Base-by-base conservation (phyloP, 345 rosid species). In the Bruguiera sexangula region DNA sequence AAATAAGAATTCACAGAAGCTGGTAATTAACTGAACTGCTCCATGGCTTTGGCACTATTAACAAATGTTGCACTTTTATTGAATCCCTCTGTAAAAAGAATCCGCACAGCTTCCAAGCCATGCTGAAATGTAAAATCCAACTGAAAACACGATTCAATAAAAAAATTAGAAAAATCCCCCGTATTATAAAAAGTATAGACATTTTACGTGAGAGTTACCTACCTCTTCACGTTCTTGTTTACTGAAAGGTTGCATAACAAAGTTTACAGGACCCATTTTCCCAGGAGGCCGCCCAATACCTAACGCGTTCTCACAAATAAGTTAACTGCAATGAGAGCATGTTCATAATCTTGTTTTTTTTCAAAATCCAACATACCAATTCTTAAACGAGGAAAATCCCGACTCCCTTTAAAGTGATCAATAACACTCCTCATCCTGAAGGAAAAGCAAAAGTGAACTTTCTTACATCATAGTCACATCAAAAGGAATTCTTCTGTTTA, bases 241-340 rank as follows among this genome's bases (percentile, higher is more conserved):
- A 43, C 62, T 84, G 79, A 95, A 92, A 27, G 89, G 85, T 16
- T 87, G 87, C 34, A 95, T 84, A 67, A 95, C 99, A 73, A 81
- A 89, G 75, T 68, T 87, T 22, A 73, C 83, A n/a, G 92, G 54
- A 74, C 89, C 90, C 94, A 90, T 95, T 83, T 83, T 92, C 61
- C 99, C 99, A 60, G 92, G 96, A 64, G 99, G 99, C 46, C 97
- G 85, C 53, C 99, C 99, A 20, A 90, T 95, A 50, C 99, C 99
- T 95, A 58, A 55, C 76, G 71, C 69, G 60, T 62, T 79, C 73
- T 53, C 60, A 18, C 7, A 24, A 58, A 51, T 57, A 46, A 4
- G 3, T 13, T 31, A 60, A 51, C 15, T 50, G 22, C 10, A 6
- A 21, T 15, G 4, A 43, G 21, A 5, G 19, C 26, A 48, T 22